Base-by-base conservation (phyloP, 495 filamentous ascomycete genomes). In the Pseudomonodictys pantanalensis region DNA sequence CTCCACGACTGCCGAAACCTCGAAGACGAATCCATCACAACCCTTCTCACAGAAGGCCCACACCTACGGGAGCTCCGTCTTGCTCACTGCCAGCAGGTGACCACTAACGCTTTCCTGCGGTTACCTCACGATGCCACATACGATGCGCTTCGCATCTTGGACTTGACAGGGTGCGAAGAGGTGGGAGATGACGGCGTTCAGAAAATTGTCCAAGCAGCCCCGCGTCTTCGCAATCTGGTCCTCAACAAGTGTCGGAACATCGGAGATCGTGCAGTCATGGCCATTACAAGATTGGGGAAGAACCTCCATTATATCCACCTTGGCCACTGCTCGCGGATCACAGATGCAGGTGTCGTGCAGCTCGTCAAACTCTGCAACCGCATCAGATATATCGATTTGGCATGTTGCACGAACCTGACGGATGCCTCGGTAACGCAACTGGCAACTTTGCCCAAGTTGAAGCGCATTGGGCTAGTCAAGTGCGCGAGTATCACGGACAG, bases 281-380 rank as follows among this genome's bases (percentile, higher is more conserved):
- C 91, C 29, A 97, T 97, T 61, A 87, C 89, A 43, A 85, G 82
- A 58, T 80, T 99, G 15, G 91, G 92, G 48, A 97, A 96, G 77
- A 97, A 97, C 62, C 73, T 99, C 22, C 95, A 99, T 71, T 96
- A 92, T 69, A 84, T 99, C 45, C 95, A 97, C 66, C 78, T 99
- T 4, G 95, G 95, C 1, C 95, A 99, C 70, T 99, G 95, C 71
- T 81, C 82, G 15, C 81, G 91, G 38, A 91, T 99, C 65, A 96
- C 91, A 0, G 95, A 99, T 74, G 71, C 79, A 10, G 90, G 89
- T 6, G 90, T 99, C 7, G 85, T 86, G 47, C 83, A 85, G 38
- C 78, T 99, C 7, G 91, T 96, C 33, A 85, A 86, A 58, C 74
- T 74, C 38, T 99, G 95, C 77, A 97, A 92, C 73, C 83, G 95